Conservation (phyloP, 805 yeast genomes). For the Sugiyamaella americana region DNA sequence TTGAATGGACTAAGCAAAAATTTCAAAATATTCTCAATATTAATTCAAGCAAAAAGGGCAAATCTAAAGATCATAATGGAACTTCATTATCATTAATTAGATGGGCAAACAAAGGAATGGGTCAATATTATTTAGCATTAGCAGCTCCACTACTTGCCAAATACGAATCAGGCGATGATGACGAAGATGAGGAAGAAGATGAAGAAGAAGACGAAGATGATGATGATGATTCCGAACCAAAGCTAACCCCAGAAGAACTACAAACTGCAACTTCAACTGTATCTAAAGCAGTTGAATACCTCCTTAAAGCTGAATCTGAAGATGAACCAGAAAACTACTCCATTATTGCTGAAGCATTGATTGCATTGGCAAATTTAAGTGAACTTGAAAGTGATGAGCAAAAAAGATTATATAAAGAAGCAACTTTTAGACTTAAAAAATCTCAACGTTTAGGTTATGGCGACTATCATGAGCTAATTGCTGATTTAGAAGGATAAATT, state of each 20-base stretch:
- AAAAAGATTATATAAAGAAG: constrained; percentile 57
- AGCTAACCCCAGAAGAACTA: constrained; percentile 5
- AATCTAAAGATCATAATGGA: constrained; percentile 14
- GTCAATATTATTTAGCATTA: constrained; percentile 27
- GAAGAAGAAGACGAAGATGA: constrained; percentile 30
- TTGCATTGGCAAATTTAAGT: constrained; percentile 68
- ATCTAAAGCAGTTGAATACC: constrained; percentile 48
- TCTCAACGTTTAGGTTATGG: constrained; percentile 44
- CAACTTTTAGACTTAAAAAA: constrained; percentile 58
- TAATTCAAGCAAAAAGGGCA: constrained; percentile 14
- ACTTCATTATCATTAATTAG: constrained; percentile 8
- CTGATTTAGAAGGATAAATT: constrained; percentile 25
- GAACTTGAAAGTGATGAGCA: constrained; percentile 64
- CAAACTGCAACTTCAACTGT: constrained; percentile 39
- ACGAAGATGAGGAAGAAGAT: constrained; percentile 18
- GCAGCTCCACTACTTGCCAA: constrained; percentile 28
- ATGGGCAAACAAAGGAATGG: constrained; percentile 30
- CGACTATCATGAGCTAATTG: constrained; percentile 32
- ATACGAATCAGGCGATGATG: constrained; percentile 27
- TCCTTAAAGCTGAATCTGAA: constrained; percentile 50
- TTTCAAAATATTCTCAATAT: constrained; percentile 15
- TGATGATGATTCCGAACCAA: constrained; percentile 19
- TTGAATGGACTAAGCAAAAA: constrained; percentile 20
- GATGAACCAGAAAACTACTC: constrained; percentile 81
- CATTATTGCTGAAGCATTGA: constrained; percentile 77